These are phyloP conservation scores for Toxoplasma gondii DNA, from an alignment of 169 alveolate species.

Conservation along the genomic window DNA sequence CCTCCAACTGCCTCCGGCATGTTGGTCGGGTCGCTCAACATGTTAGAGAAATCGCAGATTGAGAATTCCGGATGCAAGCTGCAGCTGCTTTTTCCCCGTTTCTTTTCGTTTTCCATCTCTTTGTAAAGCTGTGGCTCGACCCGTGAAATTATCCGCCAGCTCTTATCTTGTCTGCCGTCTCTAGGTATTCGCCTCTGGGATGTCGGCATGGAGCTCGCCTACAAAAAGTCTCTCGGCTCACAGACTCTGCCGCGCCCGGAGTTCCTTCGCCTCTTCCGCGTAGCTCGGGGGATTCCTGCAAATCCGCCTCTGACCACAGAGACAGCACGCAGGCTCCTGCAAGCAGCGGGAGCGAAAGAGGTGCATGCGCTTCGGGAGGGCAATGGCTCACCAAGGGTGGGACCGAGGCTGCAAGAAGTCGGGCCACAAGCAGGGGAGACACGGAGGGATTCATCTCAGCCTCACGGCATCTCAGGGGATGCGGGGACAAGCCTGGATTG, in stretches of 20 bases:
- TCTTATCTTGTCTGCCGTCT: neutral
- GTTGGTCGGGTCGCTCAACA: neutral
- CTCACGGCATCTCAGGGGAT: neutral
- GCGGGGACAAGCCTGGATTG: neutral
- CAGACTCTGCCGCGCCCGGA: conserved; percentile 40
- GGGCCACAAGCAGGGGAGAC: neutral
- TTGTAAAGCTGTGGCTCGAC: too few relatives aligned
- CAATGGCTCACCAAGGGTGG: neutral
- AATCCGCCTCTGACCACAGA: neutral
- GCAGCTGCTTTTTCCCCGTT: too few relatives aligned
- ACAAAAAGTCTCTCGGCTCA: conserved; percentile 53
- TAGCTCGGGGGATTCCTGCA: conserved; percentile 28
- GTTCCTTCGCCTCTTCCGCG: conserved; percentile 35
- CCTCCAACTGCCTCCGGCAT: neutral
- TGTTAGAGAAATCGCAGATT: too few relatives aligned
- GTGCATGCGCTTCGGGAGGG: too few relatives aligned
- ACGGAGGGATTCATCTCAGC: neutral
- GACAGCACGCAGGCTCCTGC: neutral
- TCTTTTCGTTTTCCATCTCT: too few relatives aligned
- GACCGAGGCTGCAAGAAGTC: too few relatives aligned
- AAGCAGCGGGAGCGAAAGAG: neutral
- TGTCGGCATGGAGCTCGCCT: conserved; percentile 52
- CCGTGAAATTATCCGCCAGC: neutral
- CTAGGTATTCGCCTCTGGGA: conserved; percentile 41
- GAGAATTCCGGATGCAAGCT: too few relatives aligned